A percentile compares a stretch with the other conserved stretches of the same genome.
These are phyloP conservation scores for Apiospora koreana DNA, from an alignment of 2,329 filamentous ascomycete genomes.

Conservation along the genomic window DNA sequence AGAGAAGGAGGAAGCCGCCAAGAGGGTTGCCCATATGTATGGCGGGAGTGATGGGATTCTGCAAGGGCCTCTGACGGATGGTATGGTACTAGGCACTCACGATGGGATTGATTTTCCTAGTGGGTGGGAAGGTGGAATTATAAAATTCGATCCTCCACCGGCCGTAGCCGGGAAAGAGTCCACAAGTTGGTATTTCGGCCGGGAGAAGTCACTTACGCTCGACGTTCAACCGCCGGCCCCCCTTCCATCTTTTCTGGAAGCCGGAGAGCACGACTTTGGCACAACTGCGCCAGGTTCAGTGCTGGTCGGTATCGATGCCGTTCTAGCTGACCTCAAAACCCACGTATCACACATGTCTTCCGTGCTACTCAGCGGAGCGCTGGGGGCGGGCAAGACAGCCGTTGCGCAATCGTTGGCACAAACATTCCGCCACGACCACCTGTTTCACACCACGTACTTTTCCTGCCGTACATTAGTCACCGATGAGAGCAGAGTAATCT, in stretches of 20 bases:
- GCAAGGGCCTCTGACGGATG: constrained; percentile 85
- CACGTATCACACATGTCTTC: constrained; percentile 86
- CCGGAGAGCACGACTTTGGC: constrained; percentile 51
- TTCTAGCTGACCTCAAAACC: constrained; percentile 71
- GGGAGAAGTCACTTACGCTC: constrained; percentile 71
- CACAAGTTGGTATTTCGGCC: constrained; percentile 72
- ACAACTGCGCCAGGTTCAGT: constrained; percentile 58
- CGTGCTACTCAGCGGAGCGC: constrained; percentile 82
- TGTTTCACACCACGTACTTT: constrained; percentile 86
- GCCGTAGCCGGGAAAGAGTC: constrained; percentile 43
- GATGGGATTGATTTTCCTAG: constrained; percentile 54
- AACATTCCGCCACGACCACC: constrained; percentile 67
- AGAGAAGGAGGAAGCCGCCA: constrained; percentile 75
- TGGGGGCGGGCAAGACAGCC: constrained; percentile 88
- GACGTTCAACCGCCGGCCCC: constrained; percentile 76
- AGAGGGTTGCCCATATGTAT: constrained; percentile 73
- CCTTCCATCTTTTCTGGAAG: constrained; percentile 58
- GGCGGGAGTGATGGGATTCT: constrained; percentile 65
- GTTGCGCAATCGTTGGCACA: constrained; percentile 77
- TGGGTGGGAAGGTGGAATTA: constrained; percentile 80
- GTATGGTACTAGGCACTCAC: constrained; percentile 69
- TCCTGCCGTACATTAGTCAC: constrained; percentile 85
- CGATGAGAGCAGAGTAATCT: constrained; percentile 85
- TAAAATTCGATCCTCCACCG: constrained; percentile 69
- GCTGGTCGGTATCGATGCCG: constrained; percentile 81